Evolutionary conservation across 2,329 filamentous ascomycete genomes (phyloP), one percentile per base, ranked within the genome.

Genomic region (Exophiala sp.): DNA sequence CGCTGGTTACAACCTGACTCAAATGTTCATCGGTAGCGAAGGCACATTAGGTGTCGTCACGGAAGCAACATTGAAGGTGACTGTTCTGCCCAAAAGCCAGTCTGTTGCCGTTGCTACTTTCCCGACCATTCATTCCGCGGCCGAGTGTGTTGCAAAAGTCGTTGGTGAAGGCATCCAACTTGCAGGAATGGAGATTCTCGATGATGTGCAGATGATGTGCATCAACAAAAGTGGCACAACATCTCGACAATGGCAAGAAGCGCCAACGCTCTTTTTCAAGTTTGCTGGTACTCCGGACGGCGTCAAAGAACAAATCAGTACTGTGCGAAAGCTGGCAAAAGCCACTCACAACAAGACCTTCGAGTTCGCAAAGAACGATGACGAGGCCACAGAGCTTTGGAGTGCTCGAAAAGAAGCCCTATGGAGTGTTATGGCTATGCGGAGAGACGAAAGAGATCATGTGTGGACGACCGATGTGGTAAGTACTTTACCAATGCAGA

Each of bases 41-140:
- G 91, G 91, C 44, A 96, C 91, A 1, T 82, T 96, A 1, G 91
- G 91, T 7, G 81, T 96, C 10, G 88, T 96, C 36, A 96, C 91
- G 0, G 91, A 96, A 75, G 91, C 91, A 3, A 91, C 87, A 2
- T 77, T 96, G 63, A 95, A 95, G 74, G 78, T 96, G 39, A 90
- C 89, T 0, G 86, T 90, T 20, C 86, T 86, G 68, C 91, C 91
- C 1, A 83, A 87, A 62, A 86, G 84, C 57, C 88, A 87, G 45
- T 89, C 82, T 58, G 91, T 96, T 2, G 91, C 91, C 3, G 87
- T 95, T 12, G 83, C 81, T 60, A 83, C 79, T 44, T 88, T 88
- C 67, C 75, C 75, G 2, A 75, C 68, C 12, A 71, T 95, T 59
- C 83, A 87, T 42, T 75, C 82, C 60, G 90, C 90, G 1, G 89